Conservation (phyloP, 2,329 filamentous ascomycete species). For the Pseudogymnoascus sp. region DNA sequence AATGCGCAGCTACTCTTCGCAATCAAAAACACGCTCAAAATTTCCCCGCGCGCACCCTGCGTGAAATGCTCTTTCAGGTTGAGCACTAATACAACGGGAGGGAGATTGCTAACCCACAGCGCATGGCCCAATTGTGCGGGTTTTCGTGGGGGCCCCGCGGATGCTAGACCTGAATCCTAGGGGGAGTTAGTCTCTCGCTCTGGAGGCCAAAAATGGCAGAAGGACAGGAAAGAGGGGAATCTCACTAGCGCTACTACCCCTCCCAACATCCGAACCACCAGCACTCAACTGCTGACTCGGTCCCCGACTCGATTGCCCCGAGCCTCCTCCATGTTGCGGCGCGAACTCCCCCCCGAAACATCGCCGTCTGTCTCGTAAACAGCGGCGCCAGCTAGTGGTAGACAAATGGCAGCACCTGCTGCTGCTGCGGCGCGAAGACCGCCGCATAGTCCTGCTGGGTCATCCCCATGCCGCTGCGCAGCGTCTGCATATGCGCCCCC, state of each 20-base stretch:
- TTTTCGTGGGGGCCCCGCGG: slow-evolving; percentile 56
- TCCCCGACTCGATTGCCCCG: slow-evolving; percentile 11
- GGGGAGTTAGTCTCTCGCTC: not conserved
- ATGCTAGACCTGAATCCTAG: slow-evolving; percentile 29
- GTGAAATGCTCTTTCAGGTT: slow-evolving; percentile 88
- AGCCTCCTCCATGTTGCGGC: not conserved
- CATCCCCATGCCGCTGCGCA: not conserved
- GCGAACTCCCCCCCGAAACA: not conserved
- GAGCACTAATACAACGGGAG: slow-evolving; percentile 72
- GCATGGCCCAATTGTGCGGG: slow-evolving; percentile 71
- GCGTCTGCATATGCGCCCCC: not conserved
- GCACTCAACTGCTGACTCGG: slow-evolving; percentile 14
- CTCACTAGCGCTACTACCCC: slow-evolving; percentile 25
- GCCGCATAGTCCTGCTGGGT: not conserved
- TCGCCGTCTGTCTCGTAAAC: not conserved
- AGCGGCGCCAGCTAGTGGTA: not conserved
- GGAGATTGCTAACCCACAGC: slow-evolving; percentile 92
- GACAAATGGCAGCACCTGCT: not conserved
- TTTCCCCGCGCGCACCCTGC: slow-evolving; percentile 60
- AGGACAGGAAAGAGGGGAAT: not conserved
- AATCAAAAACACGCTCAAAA: slow-evolving; percentile 88
- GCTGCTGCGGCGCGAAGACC: not conserved
- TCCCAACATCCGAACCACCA: slow-evolving; percentile 8
- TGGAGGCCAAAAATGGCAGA: slow-evolving; percentile 9
- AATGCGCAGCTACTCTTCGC: slow-evolving; percentile 96